Evolutionary conservation across 164 flowering plant genomes (phyloP), one percentile per base, ranked within the genome.

Genomic region (Protea cynaroides): DNA sequence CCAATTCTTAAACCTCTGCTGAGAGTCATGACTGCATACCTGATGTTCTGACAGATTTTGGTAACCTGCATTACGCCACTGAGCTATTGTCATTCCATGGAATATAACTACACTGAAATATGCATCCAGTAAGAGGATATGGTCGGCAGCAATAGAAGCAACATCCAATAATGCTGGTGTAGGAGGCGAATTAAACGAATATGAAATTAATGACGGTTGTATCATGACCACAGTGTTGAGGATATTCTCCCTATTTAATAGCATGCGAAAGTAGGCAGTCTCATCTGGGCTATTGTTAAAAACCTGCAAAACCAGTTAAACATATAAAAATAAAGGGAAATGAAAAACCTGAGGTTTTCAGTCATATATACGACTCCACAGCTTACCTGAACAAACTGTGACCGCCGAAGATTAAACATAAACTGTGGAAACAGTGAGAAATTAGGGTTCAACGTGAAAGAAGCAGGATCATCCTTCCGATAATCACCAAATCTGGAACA

Each of bases 241-340:
- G 54, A 94, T 71, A 53, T 74, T 87, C 70, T 94, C 97, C 71
- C 93, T 79, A 75, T 91, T 87, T 66, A 94, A 69, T 70, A 94
- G 65, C 85, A 94, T 88, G 68, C 97, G 92, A 74, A 94, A 94
- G 74, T 91, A 91, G 60, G 99, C 99, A 2, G 97, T 94, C 75
- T 94, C 97, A 75, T 94, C 97, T 38, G 99, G 99, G 77, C 99
- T 94, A 74, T 94, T 94, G 71, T 94, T 94, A 59, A 94, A 94
- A 52, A 94, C 99, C 99, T 94, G 78, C 63, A 56, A 63, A 56
- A 64, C 29, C 25, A 49, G 49, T 51, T 13, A 50, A 56, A 14
- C 51, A 29, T 50, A 65, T 61, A 21, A 7, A 53, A 50, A 67
- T 15, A 22, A 40, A 52, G 67, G 17, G 14, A n/a, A 12, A 47